Evolutionary conservation across 352 stramenopile genomes (phyloP).

Genomic region (Phytophthora europaea): DNA sequence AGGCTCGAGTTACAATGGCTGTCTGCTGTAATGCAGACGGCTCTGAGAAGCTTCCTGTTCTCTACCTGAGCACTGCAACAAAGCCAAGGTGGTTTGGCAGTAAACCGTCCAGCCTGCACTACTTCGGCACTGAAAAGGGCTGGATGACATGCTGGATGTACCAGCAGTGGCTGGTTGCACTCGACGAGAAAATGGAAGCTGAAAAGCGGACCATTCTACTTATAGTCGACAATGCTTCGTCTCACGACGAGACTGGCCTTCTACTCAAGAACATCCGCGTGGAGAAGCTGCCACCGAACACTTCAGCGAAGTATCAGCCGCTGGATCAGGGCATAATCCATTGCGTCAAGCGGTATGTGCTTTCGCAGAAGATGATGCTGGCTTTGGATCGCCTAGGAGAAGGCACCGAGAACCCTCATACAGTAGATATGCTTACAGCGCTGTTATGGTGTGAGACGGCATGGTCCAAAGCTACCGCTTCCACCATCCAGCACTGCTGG

Average conservation of each 20-base stretch:
- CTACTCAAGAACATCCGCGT: neutral
- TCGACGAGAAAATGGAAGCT: conserved; percentile 7
- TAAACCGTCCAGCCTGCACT: conserved; percentile 12
- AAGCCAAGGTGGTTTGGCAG: neutral
- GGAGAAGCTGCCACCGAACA: conserved; percentile 3
- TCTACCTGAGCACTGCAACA: neutral
- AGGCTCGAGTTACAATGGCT: neutral
- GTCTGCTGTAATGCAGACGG: neutral
- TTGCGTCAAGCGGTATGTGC: neutral
- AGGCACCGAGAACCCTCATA: no score
- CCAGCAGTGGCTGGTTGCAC: conserved; percentile 10
- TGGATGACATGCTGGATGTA: conserved; percentile 18
- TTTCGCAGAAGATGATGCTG: neutral
- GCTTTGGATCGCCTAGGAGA: no score
- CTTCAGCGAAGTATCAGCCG: neutral
- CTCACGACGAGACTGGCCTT: neutral
- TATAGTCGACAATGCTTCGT: neutral
- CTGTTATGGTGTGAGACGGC: no score
- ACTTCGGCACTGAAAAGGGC: conserved; percentile 8
- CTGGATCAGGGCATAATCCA: conserved; percentile 5
- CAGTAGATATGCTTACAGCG: no score
- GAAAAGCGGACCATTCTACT: neutral
- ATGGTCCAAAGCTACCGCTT: neutral
- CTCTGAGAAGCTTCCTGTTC: neutral
- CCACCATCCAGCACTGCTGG: neutral